These are phyloP conservation scores for Linanthus parryae DNA, from an alignment of 148 eudicot species.

Conservation along the genomic window DNA sequence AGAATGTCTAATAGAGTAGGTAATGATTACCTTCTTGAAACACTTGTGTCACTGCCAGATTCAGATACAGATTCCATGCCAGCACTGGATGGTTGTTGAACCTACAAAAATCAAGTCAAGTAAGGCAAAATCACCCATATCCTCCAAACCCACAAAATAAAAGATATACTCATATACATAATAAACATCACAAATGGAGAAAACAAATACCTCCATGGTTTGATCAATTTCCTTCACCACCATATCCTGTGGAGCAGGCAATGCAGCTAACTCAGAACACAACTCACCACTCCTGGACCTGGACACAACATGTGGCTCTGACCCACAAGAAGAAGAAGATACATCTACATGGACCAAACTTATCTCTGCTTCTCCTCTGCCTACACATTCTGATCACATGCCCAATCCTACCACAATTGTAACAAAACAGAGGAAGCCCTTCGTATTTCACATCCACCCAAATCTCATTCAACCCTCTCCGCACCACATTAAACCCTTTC, in stretches of 20 bases:
- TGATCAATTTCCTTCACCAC: background rate
- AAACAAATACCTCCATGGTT: background rate
- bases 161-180: background rate
- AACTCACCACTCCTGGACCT: background rate
- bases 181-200: background rate
- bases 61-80: background rate
- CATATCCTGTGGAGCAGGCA: background rate
- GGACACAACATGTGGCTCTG: background rate
- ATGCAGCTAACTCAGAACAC: conserved; percentile 1
- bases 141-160: background rate
- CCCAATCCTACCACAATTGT: conserved; percentile 13
- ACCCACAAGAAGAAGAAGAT: background rate
- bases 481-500: conserved; percentile 3
- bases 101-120: too few relatives aligned
- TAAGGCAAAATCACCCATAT: too few relatives aligned
- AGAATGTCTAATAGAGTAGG: too few relatives aligned
- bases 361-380: background rate
- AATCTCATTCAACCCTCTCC: background rate
- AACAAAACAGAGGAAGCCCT: conserved; percentile 9
- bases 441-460: conserved; percentile 13
- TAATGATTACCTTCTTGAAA: too few relatives aligned
- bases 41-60: too few relatives aligned
- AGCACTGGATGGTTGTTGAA: too few relatives aligned
- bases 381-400: background rate
- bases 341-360: conserved; percentile 6